phyloP scores from a whole-genome alignment of 2,329 filamentous ascomycete species.

The Fusarium goolgardi region DNA sequence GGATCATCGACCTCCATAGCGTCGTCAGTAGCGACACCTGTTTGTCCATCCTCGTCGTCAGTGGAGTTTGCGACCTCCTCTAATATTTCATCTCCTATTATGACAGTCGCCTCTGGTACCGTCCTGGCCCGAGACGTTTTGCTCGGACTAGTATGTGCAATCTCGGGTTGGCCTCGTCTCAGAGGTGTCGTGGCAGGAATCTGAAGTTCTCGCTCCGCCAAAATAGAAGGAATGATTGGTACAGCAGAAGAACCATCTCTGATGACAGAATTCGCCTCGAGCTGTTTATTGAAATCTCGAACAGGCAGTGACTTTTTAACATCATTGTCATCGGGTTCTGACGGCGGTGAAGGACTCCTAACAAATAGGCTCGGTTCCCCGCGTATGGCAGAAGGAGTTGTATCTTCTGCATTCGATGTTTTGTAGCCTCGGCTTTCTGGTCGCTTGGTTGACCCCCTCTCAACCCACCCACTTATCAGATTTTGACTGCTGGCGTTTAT shows the following conservation, averaged over 20 bases:
- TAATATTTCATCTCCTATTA: conserved; percentile 38
- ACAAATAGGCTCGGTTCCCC: conserved; percentile 33
- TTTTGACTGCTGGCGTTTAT: conserved; percentile 46
- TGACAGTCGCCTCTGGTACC: conserved; percentile 32
- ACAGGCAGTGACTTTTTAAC: conserved; percentile 44
- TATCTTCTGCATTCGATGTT: not conserved
- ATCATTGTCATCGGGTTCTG: conserved; percentile 36
- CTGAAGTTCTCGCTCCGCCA: conserved; percentile 23
- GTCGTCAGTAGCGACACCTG: not conserved
- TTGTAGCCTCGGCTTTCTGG: conserved; percentile 1
- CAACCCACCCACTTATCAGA: conserved; percentile 60
- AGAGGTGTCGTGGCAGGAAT: conserved; percentile 35
- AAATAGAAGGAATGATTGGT: not conserved
- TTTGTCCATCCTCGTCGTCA: not conserved
- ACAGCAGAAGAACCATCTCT: not conserved
- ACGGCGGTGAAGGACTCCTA: conserved; percentile 18
- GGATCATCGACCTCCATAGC: conserved; percentile 9
- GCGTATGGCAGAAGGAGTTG: not conserved
- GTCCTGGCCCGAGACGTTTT: conserved; percentile 15
- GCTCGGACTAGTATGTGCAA: not conserved
- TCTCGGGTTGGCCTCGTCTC: conserved; percentile 12
- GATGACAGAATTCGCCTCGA: conserved; percentile 42
- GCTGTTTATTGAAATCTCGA: conserved; percentile 52
- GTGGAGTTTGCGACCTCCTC: conserved; percentile 7
- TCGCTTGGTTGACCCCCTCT: conserved; percentile 24